Conservation (phyloP, 2,329 filamentous ascomycete genomes). For the Fusarium camptoceras region DNA sequence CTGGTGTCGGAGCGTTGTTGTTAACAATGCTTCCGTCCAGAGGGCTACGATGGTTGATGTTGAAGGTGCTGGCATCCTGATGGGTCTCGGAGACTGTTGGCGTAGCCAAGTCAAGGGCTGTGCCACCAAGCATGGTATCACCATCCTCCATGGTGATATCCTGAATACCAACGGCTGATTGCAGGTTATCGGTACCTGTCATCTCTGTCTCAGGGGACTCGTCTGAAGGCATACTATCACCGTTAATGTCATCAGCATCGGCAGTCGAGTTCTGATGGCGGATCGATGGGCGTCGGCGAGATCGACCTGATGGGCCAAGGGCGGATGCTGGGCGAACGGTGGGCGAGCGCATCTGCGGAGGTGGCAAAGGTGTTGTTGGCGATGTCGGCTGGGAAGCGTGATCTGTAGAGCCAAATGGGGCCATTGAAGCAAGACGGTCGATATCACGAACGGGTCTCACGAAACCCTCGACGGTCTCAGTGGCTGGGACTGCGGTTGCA, state of each 20-base stretch:
- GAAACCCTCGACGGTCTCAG: constrained; percentile 78
- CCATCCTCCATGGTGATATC: constrained; percentile 84
- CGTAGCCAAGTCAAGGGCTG: constrained; percentile 79
- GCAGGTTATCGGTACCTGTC: constrained; percentile 82
- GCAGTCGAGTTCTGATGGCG: constrained; percentile 91
- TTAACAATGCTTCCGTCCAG: constrained; percentile 88
- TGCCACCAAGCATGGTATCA: constrained; percentile 80
- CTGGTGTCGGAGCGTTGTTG: constrained; percentile 72
- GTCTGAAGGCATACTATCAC: constrained; percentile 85
- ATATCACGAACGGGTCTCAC: constrained; percentile 83
- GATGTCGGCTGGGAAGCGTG: constrained; percentile 91
- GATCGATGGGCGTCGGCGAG: constrained; percentile 82
- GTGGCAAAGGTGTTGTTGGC: constrained; percentile 83
- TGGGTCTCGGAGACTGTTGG: constrained; percentile 82
- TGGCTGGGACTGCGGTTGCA: constrained; percentile 72
- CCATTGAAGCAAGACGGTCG: constrained; percentile 87
- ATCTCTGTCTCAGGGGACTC: constrained; percentile 81
- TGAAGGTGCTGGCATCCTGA: constrained; percentile 89
- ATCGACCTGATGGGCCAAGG: constrained; percentile 64
- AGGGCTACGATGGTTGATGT: constrained; percentile 87
- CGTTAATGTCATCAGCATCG: constrained; percentile 86
- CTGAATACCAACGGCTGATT: constrained; percentile 85
- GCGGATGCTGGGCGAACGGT: constrained; percentile 65
- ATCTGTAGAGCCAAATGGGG: constrained; percentile 74
- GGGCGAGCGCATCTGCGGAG: constrained; percentile 68